Evolutionary conservation across 495 filamentous ascomycete species (phyloP).

Genomic region (Podospora anserina): DNA sequence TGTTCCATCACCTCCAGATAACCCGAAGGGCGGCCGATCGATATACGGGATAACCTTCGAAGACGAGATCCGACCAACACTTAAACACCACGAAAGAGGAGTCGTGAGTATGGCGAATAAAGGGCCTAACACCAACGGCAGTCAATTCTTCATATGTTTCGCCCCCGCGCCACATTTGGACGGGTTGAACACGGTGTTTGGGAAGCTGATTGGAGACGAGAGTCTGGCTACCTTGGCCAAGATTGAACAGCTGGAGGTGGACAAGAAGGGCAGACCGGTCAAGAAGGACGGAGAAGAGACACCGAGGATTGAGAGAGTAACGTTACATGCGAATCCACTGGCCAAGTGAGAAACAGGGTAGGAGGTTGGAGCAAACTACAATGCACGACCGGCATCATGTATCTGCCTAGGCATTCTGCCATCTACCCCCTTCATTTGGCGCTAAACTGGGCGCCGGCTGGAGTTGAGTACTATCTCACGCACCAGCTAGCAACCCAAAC

Average conservation of each 20-base stretch:
- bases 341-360: conserved; percentile 55
- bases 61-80: conserved; percentile 84
- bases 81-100: conserved; percentile 83
- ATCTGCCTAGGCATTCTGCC: neutral
- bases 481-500: too few species aligned
- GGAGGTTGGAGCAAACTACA: neutral
- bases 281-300: conserved; percentile 44
- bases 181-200: conserved; percentile 91
- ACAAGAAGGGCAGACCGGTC: conserved; percentile 85
- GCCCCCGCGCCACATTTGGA: conserved; percentile 87
- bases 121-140: conserved; percentile 79
- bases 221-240: conserved; percentile 66
- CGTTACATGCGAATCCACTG: conserved; percentile 91
- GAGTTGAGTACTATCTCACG: too few species aligned
- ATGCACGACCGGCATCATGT: neutral
- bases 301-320: conserved; percentile 64
- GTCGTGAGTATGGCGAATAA: conserved; percentile 94
- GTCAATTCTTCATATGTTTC: conserved; percentile 91
- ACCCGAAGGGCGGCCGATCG: conserved; percentile 75
- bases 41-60: conserved; percentile 84
- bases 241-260: conserved; percentile 74
- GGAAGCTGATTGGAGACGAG: conserved; percentile 66
- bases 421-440: neutral
- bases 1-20: conserved; percentile 52
- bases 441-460: too few species aligned